Percentiles rank a stretch among this genome's conserved stretches.
These are phyloP conservation scores for Pestalotiopsis sp. DNA, from an alignment of 2,329 filamentous ascomycete genomes.

Conservation along the genomic window DNA sequence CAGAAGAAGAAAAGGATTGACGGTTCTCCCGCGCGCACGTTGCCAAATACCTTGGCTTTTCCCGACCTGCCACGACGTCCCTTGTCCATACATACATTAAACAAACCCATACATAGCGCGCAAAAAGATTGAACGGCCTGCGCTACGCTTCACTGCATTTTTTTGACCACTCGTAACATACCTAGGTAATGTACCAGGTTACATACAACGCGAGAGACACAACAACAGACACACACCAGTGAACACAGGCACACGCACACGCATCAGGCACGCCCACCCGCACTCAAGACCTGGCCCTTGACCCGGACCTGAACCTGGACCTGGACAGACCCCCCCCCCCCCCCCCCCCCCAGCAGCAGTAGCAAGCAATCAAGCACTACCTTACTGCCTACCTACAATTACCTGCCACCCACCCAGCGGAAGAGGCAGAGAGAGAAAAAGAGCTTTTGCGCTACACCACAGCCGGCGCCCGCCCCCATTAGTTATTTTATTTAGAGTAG, in stretches of 20 bases:
- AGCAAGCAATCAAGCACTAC: background rate
- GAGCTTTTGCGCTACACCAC: background rate
- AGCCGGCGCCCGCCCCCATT: background rate
- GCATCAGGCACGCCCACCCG: no score
- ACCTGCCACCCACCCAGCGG: background rate
- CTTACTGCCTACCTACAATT: background rate
- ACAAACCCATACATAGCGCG: background rate
- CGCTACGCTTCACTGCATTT: background rate
- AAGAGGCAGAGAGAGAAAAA: background rate
- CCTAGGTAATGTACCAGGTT: no score
- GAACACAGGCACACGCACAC: no score
- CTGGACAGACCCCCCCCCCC: no score
- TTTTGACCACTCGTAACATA: background rate
- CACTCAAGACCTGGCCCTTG: no score
- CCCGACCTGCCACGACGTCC: background rate
- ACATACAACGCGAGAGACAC: no score
- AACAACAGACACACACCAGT: no score
- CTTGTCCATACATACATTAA: background rate
- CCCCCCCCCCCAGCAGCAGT: no score
- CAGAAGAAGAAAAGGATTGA: background rate
- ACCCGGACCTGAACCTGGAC: no score
- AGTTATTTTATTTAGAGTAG: no score
- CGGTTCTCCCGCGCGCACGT: background rate
- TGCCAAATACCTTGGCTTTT: background rate
- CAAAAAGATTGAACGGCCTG: background rate